Base-by-base conservation (phyloP, 2,329 filamentous ascomycete genomes). In the Ceratocystis alfenasii region DNA sequence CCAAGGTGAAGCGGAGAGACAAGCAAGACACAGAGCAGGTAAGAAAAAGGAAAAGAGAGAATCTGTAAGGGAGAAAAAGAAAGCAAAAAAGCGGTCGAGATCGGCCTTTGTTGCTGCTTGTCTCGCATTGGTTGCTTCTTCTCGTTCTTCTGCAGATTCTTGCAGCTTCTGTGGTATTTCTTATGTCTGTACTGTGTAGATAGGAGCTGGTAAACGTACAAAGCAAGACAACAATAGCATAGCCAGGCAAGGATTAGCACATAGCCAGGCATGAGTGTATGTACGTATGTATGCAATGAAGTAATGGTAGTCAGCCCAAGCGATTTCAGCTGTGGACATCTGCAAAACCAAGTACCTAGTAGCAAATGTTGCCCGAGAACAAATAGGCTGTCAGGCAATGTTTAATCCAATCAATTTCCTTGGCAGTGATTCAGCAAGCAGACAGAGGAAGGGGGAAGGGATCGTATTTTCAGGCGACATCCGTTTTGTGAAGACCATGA, bases 341-440 rank as follows among this genome's bases (percentile, higher is more conserved):
- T 41, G 36, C 36, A 41, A 15, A 41, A 15, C 36, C 10, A 41
- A 41, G 36, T 12, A 41, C 36, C 36, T 15, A 41, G 10, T 41
- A 15, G 3, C 36, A 50, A 28, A 33, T 4, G 50, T 7, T 33
- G 45, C 50, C 28, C 17, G 45, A 46, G 36, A 36, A 36, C 45
- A 46, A 20, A 4, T 25, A 15, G 45, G 8, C n/a, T 63, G 44
- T 53, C 25, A 63, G 50, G 62, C 62, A 50, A 12, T 48, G 61
- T 50, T 63, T 63, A 63, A 63, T 63, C 15, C 30, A 15, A n/a
- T 48, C 25, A 63, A 50, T 63, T 41, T 63, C 7, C 44, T 48
- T 25, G n/a, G 30, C 28, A n/a, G 36, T 36, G 55, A n/a, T 25
- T 59, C 30, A 59, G 30, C 55, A 59, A 48, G 36, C 36, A 41